Evolutionary conservation across 148 eudicot species (phyloP), one percentile per base, ranked within the genome.

Genomic region (Beta vulgaris): DNA sequence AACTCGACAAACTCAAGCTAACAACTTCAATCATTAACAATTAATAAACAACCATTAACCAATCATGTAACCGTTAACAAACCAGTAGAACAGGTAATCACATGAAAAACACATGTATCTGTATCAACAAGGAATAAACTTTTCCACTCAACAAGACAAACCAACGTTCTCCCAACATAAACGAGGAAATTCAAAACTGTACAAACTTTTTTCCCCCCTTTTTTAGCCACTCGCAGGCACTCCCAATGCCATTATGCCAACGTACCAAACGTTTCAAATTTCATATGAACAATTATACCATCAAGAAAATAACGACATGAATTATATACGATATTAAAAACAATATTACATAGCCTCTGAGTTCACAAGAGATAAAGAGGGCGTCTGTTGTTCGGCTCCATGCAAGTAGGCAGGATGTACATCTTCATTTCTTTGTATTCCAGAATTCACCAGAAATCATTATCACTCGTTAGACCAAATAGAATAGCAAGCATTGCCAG

Each of bases 401-500:
- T 25, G 6, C 44, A 69, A 25, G 5, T 37, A 69, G 68, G 31
- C 71, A 66, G 76, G 73, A 76, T 87, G 55, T 71, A 80, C 79
- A 75, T 34, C 64, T 53, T 42, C n/a, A 19, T 40, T 74, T 54
- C 29, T 16, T 70, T 49, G 69, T 73, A 39, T 53, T 21, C 34
- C 57, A 43, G 2, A 48, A 18, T 14, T 91, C 84, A 88, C 94
- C 97, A 93, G 59, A 74, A n/a, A 19, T 91, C 84, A 21, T 82
- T 76, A 23, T 76, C 94, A 82, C 64, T 86, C 3, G 87, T 85
- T 74, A 83, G 87, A 51, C 97, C 97, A 63, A 88, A 84, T 70
- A 82, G 73, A 40, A 93, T 73, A 36, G 93, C 97, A 71, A 93
- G 80, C 76, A 86, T 26, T 35, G 88, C 86, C 49, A 93, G 85